phyloP scores from a whole-genome alignment of 306 rosid genomes.

The Oxytropis ochrocephala region DNA sequence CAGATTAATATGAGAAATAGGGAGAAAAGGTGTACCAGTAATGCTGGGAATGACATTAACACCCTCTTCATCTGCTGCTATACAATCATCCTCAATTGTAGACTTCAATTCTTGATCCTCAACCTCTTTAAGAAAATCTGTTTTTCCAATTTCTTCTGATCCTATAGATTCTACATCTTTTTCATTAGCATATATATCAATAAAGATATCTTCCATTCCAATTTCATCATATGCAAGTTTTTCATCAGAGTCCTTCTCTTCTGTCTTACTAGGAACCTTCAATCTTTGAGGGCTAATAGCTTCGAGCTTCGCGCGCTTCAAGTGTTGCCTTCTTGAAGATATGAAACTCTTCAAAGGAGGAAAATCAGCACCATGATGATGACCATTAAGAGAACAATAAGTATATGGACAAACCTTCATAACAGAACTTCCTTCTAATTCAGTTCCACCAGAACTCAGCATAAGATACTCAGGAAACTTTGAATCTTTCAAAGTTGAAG shows the following conservation, averaged over 20 bases:
- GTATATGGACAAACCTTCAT: constrained; percentile 82
- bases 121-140: background rate
- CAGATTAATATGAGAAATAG: constrained; percentile 24
- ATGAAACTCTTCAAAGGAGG: constrained; percentile 79
- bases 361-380: constrained; percentile 52
- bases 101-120: constrained; percentile 17
- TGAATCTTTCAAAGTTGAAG: constrained; percentile 78
- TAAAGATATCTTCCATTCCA: constrained; percentile 34
- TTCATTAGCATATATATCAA: constrained; percentile 50
- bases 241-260: constrained; percentile 23
- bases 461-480: constrained; percentile 62
- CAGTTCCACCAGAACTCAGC: constrained; percentile 68
- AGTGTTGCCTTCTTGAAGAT: constrained; percentile 54
- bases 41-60: background rate
- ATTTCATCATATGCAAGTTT: constrained; percentile 18
- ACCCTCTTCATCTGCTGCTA: constrained; percentile 1
- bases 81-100: constrained; percentile 7
- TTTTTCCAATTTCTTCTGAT: background rate
- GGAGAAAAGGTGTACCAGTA: constrained; percentile 27
- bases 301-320: constrained; percentile 43
- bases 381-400: constrained; percentile 93
- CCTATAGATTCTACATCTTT: constrained; percentile 12
- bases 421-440: constrained; percentile 70
- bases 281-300: constrained; percentile 33
- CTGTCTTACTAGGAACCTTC: constrained; percentile 23